Percentiles rank a stretch among this genome's conserved stretches.
These are phyloP conservation scores for Metschnikowia lachancei DNA, from an alignment of 805 yeast genomes.

Conservation along the genomic window DNA sequence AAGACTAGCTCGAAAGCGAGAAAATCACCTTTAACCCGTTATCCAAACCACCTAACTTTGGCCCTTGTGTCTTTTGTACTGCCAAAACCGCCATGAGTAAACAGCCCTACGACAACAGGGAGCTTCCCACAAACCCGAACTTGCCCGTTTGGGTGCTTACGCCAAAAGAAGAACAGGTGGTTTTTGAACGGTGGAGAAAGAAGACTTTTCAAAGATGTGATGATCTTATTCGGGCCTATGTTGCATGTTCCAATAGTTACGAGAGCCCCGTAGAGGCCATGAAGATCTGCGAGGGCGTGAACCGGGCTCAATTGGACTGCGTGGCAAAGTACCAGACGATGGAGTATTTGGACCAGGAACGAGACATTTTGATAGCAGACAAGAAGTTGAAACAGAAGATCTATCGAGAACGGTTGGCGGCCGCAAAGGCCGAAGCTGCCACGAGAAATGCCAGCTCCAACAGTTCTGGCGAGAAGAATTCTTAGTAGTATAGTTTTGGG, in stretches of 20 bases:
- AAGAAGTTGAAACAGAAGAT: conserved; percentile 43
- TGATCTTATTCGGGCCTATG: conserved; percentile 59
- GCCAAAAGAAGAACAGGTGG: conserved; percentile 72
- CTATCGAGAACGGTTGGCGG: conserved; percentile 18
- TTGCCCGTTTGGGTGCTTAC: conserved; percentile 75
- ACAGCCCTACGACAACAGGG: conserved; percentile 37
- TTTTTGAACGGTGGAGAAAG: conserved; percentile 67
- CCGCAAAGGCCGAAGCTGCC: conserved; percentile 10
- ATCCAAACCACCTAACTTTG: too few relatives aligned
- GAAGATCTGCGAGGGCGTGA: conserved; percentile 60
- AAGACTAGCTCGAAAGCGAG: too few relatives aligned
- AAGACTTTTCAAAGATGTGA: conserved; percentile 66
- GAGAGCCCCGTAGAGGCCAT: conserved; percentile 62
- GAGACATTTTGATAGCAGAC: conserved; percentile 60
- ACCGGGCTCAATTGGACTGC: conserved; percentile 61
- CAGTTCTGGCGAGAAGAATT: too few relatives aligned
- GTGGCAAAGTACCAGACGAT: conserved; percentile 57
- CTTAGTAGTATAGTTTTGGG: too few relatives aligned
- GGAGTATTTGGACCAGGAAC: conserved; percentile 64
- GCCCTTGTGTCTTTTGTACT: too few relatives aligned
- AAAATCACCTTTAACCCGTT: too few relatives aligned
- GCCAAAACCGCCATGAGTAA: conserved; percentile 26
- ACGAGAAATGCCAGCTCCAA: background rate
- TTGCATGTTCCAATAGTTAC: conserved; percentile 58
- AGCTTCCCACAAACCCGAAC: conserved; percentile 41